Evolutionary conservation across 345 rosid species (phyloP), one percentile per base, ranked within the genome.

Genomic region (Syzygium aromaticum): DNA sequence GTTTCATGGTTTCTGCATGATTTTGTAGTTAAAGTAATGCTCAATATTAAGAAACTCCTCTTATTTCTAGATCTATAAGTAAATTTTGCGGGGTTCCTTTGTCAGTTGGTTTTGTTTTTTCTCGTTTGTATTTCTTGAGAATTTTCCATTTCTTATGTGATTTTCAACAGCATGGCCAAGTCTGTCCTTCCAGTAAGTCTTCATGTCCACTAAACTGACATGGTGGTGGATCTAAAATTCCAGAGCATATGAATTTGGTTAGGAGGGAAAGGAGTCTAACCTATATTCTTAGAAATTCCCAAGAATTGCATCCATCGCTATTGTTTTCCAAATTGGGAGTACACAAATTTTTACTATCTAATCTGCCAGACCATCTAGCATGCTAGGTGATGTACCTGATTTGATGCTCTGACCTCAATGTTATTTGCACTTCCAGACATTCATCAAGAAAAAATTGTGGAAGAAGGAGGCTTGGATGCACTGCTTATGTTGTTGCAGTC

Each of bases 381-480:
- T 83, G 52, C 30, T 28, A 51, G 54, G 22, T 49, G 85, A 25
- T 46, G 85, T 49, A 83, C 54, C 11, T 49, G 38, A 46, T 83
- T 83, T 83, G 49, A 85, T 52, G n/a, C 51, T 85, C 46, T 51
- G 43, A 27, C 33, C 27, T 84, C 46, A 25, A 84, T 16, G 38
- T 23, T 51, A 22, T 56, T 33, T 21, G 54, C 28, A 54, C 61
- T 52, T 82, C 85, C 94, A 97, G 98, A 96, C 86, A 87, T 83
- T 90, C 95, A 96, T 89, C 99, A 97, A 89, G 96, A 93, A 85
- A 94, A 92, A 92, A 94, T 97, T 87, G 97, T 96, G 89, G 98
- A 97, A 89, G 99, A 94, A 91, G 98, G 98, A 57, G 99, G 99
- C 86, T 92, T 97, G 88, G 97, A 95, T 91, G 98, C 97, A 63